A percentile compares a stretch with the other conserved stretches of the same genome.
phyloP scores from a whole-genome alignment of 495 filamentous ascomycete genomes.

The Hypomontagnella submonticulosa region DNA sequence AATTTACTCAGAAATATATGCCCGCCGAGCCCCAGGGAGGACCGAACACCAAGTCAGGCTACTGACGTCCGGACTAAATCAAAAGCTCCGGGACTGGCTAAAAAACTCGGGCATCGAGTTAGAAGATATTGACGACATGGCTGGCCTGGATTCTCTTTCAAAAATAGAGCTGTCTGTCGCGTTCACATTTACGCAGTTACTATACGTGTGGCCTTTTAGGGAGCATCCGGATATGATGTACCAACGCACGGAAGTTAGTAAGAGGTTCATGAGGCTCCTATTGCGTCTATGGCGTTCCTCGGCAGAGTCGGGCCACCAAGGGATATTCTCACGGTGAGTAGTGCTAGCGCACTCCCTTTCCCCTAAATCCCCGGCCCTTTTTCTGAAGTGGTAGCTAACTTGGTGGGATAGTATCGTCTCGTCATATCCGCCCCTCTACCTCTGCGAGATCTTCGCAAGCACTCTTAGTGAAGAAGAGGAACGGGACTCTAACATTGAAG shows the following conservation, averaged over 20 bases:
- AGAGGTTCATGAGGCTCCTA: slow-evolving; percentile 22
- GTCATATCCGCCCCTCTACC: slow-evolving; percentile 33
- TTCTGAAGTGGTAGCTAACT: neutral
- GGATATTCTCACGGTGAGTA: slow-evolving; percentile 30
- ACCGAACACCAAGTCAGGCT: slow-evolving; percentile 20
- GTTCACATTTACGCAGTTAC: slow-evolving; percentile 19
- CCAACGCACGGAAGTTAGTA: slow-evolving; percentile 9
- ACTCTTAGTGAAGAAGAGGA: slow-evolving; percentile 7
- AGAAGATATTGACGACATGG: slow-evolving; percentile 1
- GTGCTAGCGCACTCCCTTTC: too few relatives aligned
- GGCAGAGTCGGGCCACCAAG: slow-evolving; percentile 6
- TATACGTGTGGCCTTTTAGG: slow-evolving; percentile 26
- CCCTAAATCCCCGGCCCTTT: neutral
- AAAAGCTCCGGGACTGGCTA: slow-evolving; percentile 17
- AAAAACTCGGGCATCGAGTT: neutral
- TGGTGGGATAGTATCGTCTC: slow-evolving; percentile 18
- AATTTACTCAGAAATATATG: slow-evolving; percentile 28
- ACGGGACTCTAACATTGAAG: slow-evolving; percentile 16
- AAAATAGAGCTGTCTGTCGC: slow-evolving; percentile 15
- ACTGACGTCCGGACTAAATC: slow-evolving; percentile 7
- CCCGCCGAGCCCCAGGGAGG: slow-evolving; percentile 16
- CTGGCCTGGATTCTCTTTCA: neutral
- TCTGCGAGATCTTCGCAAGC: slow-evolving; percentile 17
- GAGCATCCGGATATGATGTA: slow-evolving; percentile 10
- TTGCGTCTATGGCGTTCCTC: slow-evolving; percentile 17